phyloP scores from a whole-genome alignment of 495 filamentous ascomycete species.

The Trichoderma parareesei region DNA sequence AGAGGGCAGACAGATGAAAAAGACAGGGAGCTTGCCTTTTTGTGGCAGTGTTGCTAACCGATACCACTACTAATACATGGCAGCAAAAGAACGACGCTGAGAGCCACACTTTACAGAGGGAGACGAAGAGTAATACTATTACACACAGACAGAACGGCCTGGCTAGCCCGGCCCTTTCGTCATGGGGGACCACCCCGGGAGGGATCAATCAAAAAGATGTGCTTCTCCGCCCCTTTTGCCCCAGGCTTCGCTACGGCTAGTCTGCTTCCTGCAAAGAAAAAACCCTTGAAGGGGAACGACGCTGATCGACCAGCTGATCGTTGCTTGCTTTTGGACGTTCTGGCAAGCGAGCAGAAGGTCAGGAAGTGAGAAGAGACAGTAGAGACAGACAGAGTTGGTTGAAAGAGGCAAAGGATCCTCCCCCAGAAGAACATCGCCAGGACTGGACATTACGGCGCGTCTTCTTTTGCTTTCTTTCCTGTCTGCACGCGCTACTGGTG shows the following conservation, averaged over 20 bases:
- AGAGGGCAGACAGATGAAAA: neutral
- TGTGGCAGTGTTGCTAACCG: too few relatives aligned
- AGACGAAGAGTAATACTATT: too few relatives aligned
- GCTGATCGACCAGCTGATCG: constrained; percentile 4
- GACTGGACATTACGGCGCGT: neutral
- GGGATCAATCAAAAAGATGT: constrained; percentile 9
- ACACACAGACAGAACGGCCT: neutral
- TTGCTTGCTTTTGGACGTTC: neutral
- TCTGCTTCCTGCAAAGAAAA: neutral
- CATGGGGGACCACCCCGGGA: constrained; percentile 6
- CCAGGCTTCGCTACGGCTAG: constrained; percentile 8
- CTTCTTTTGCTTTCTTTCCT: neutral
- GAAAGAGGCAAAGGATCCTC: constrained; percentile 1
- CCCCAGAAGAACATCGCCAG: neutral
- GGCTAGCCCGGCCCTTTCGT: neutral
- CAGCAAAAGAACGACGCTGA: too few relatives aligned
- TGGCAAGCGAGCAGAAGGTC: neutral
- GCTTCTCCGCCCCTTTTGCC: constrained; percentile 10
- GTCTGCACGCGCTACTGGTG: neutral
- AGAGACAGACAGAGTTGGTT: neutral
- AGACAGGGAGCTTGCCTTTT: neutral
- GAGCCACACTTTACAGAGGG: too few relatives aligned
- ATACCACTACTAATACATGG: too few relatives aligned
- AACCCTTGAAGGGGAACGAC: neutral
- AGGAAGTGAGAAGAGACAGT: neutral